Percentiles rank a stretch among this genome's conserved stretches.
phyloP scores from a whole-genome alignment of 2,329 filamentous ascomycete genomes.

The Colletotrichum sp. region DNA sequence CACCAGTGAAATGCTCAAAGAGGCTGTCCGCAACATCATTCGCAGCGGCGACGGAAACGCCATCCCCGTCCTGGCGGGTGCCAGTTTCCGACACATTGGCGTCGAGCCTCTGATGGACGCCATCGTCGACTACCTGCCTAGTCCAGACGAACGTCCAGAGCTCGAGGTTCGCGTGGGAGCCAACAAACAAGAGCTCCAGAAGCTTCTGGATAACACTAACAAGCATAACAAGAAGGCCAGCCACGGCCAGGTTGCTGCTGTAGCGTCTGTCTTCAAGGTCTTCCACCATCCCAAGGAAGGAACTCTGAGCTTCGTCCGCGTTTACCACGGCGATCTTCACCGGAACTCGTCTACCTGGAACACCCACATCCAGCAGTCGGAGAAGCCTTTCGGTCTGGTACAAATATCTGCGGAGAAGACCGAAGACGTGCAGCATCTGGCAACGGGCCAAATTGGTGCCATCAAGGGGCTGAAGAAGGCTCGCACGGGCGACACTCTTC shows the following conservation, averaged over 20 bases:
- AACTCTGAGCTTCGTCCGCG: conserved; percentile 87
- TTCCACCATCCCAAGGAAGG: conserved; percentile 87
- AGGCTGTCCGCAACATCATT: conserved; percentile 76
- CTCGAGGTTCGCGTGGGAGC: conserved; percentile 74
- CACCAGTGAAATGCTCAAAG: conserved; percentile 68
- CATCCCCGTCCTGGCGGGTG: conserved; percentile 88
- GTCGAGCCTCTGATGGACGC: conserved; percentile 92
- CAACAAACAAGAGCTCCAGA: conserved; percentile 50
- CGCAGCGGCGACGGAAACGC: conserved; percentile 71
- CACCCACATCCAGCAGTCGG: conserved; percentile 79
- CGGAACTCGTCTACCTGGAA: conserved; percentile 84
- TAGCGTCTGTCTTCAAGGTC: conserved; percentile 89
- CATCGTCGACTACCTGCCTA: conserved; percentile 85
- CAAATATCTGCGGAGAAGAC: conserved; percentile 91
- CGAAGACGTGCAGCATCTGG: conserved; percentile 80
- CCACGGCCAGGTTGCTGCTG: conserved; percentile 44
- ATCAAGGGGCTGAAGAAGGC: conserved; percentile 88
- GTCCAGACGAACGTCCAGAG: conserved; percentile 79
- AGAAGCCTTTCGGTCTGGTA: conserved; percentile 80
- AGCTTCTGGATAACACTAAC: conserved; percentile 32
- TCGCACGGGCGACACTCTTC: conserved; percentile 91
- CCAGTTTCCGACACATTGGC: conserved; percentile 92
- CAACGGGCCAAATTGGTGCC: conserved; percentile 91
- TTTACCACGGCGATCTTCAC: conserved; percentile 84
- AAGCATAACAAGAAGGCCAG: conserved; percentile 31